A percentile compares a stretch with the other conserved stretches of the same genome.
Evolutionary conservation across 1,139 yeast species (phyloP).

Genomic region (Geotrichum citri-aurantii): DNA sequence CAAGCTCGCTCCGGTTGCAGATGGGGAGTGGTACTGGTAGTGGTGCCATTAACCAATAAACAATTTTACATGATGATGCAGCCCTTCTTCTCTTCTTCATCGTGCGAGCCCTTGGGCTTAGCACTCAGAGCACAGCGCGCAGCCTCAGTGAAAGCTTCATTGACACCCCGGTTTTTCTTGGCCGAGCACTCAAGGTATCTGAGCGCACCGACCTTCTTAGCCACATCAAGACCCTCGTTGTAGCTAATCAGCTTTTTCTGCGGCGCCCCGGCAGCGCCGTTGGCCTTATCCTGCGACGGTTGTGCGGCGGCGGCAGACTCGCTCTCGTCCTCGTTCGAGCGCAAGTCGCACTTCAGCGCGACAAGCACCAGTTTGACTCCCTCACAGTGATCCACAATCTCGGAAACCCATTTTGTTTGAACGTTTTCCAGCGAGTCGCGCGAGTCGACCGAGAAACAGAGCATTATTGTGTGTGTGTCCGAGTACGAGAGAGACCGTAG

Average conservation of each 20-base stretch:
- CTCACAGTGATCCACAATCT: constrained; percentile 93
- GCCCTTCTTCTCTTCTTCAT: constrained; percentile 36
- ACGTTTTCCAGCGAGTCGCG: constrained; percentile 93
- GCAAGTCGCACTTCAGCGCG: constrained; percentile 88
- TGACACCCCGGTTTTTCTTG: constrained; percentile 88
- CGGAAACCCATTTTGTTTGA: constrained; percentile 93
- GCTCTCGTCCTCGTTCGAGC: constrained; percentile 46
- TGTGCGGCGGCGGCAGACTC: constrained; percentile 17
- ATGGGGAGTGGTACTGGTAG: background rate
- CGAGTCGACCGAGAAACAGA: constrained; percentile 92
- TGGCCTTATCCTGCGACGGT: constrained; percentile 23
- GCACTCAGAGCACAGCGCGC: constrained; percentile 94
- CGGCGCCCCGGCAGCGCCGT: constrained; percentile 18
- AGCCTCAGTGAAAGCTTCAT: constrained; percentile 95
- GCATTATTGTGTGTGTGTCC: constrained; percentile 95
- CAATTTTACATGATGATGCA: constrained; percentile 26
- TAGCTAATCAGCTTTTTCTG: constrained; percentile 56
- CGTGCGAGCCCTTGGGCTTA: constrained; percentile 68
- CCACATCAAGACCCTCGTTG: constrained; percentile 81
- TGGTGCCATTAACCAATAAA: background rate
- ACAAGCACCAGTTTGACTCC: constrained; percentile 92
- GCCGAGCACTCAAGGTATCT: constrained; percentile 92
- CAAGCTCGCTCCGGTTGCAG: background rate
- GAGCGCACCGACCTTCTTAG: constrained; percentile 63
- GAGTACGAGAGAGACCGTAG: constrained; percentile 83